Evolutionary conservation across 352 stramenopile species (phyloP).

Genomic region (Lagenidium sp.): DNA sequence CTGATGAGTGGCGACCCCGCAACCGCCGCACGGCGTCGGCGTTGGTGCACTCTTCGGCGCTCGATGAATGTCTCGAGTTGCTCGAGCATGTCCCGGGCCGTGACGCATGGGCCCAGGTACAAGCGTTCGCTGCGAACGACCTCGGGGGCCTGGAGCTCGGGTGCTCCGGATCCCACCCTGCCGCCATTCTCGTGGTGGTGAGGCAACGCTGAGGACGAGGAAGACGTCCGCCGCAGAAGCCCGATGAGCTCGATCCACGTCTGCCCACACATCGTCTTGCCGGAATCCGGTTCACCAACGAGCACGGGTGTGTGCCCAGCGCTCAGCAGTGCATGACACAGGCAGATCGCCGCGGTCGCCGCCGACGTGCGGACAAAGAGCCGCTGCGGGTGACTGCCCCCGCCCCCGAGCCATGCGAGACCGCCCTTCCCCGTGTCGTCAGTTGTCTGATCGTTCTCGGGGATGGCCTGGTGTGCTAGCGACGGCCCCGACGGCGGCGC

Average conservation of each 20-base stretch:
- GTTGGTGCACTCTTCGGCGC: conserved; percentile 4
- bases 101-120: conserved; percentile 8
- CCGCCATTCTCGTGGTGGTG: neutral
- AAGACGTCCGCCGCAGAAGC: no score
- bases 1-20: no score
- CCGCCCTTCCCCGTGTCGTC: no score
- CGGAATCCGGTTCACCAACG: conserved; percentile 26
- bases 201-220: no score
- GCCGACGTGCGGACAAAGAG: conserved; percentile 28
- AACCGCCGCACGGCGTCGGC: no score
- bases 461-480: no score
- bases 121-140: conserved; percentile 13
- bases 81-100: conserved; percentile 6
- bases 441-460: no score
- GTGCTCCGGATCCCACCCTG: no score
- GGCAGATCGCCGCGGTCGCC: conserved; percentile 25
- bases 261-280: conserved; percentile 34
- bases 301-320: conserved; percentile 27
- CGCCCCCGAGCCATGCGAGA: neutral
- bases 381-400: neutral
- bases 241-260: conserved; percentile 12
- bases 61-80: conserved; percentile 13
- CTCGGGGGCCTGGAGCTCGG: no score
- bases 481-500: no score
- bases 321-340: conserved; percentile 37